A percentile compares a stretch with the other conserved stretches of the same genome.
Conservation (phyloP, 306 rosid species). For the Dryas drummondii region DNA sequence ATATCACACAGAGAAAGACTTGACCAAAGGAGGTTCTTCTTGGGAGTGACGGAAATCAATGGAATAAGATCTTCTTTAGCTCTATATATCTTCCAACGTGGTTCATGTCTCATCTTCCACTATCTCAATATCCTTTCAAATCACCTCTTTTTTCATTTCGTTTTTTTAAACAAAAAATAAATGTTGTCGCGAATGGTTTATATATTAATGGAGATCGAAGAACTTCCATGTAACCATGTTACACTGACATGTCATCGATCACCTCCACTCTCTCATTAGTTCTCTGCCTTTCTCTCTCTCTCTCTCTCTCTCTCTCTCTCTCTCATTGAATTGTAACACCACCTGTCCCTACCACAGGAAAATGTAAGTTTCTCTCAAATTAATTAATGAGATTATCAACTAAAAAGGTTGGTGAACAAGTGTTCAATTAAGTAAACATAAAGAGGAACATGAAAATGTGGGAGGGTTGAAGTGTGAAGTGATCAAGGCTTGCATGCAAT, state of each 20-base stretch:
- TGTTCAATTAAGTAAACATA: constrained; percentile 15
- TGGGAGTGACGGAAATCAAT: constrained; percentile 23
- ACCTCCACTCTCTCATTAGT: no score
- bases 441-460: constrained; percentile 11
- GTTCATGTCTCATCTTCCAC: constrained; percentile 2
- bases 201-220: no score
- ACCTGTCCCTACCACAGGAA: no score
- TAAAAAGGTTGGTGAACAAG: constrained; percentile 9
- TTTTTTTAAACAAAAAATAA: no score
- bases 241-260: no score
- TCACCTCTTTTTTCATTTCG: constrained; percentile 1
- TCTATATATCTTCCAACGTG: constrained; percentile 17
- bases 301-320: no score
- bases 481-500: background rate
- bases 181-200: no score
- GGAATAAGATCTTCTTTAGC: constrained; percentile 16
- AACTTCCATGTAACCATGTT: no score
- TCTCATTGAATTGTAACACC: no score
- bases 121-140: constrained; percentile 33
- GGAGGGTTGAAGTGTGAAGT: background rate
- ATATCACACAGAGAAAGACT: constrained; percentile 11
- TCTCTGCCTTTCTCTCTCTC: no score
- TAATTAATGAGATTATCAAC: background rate
- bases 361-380: background rate
- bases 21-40: constrained; percentile 4